Base-by-base conservation (phyloP, 2,329 filamentous ascomycete genomes). In the Ilyonectria sp. region DNA sequence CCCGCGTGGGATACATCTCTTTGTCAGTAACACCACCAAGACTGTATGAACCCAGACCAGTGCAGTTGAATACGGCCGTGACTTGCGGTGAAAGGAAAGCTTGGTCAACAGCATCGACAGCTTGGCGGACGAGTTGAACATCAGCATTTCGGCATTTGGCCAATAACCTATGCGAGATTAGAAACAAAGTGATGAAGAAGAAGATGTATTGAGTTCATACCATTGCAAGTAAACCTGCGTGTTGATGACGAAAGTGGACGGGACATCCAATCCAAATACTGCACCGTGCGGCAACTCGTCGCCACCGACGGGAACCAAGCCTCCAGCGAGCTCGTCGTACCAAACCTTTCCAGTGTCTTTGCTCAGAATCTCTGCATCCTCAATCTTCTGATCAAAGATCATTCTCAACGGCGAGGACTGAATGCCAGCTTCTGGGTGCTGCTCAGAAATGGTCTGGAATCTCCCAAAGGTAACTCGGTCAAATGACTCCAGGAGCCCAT, bases 201-300 rank as follows among this genome's bases (percentile, higher is more conserved):
- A 31, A 13, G 19, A 11, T 31, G 8, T 19, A 0, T 10, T n/a
- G 11, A 23, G 10, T 29, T 9, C 68, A 80, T 79, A 43, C 87
- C 92, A 97, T 5, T 93, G 89, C 6, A 97, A 86, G 81, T 96
- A 97, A 59, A 96, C 80, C 31, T 92, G 89, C 0, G 92, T 92
- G 81, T 97, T 96, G 77, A 84, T 78, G 33, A 80, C 71, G 74
- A 82, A 83, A 2, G 79, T 82, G 6, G 65, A 55, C 15, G 31
- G 73, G 8, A 73, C 67, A 19, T 82, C 77, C 10, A 81, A 44
- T 2, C 80, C 81, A 73, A 82, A 82, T 9, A 74, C 74, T 1
- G 79, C 78, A 8, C 74, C 79, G 15, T 72, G 54, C 0, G 82
- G 82, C 52, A 82, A 56, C 46, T 81, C 76, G 0, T 70, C 63